A percentile compares a stretch with the other conserved stretches of the same genome.
Evolutionary conservation across 176 grass and related monocot genomes (phyloP).

Genomic region (Hordeum marinum): DNA sequence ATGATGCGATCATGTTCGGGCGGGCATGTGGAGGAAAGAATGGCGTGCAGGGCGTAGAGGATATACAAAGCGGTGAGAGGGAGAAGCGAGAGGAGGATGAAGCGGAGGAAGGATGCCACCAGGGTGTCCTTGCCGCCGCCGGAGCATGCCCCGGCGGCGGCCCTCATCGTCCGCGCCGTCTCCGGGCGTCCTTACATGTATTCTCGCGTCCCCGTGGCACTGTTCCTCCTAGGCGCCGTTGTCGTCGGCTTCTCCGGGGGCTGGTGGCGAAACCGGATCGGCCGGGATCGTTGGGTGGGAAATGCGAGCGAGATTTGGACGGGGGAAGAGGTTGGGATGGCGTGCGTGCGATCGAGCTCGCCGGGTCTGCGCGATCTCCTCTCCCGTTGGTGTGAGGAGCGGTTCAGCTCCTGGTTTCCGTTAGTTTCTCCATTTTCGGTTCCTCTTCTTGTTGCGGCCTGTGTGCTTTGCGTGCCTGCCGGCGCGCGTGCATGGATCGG

Average conservation of each 20-base stretch:
- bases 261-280: background rate
- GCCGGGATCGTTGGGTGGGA: background rate
- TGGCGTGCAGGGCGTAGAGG: slow-evolving; percentile 48
- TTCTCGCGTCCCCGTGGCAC: background rate
- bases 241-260: background rate
- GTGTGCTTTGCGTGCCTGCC: background rate
- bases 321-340: background rate
- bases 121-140: slow-evolving; percentile 34
- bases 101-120: slow-evolving; percentile 18
- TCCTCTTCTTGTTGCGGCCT: background rate
- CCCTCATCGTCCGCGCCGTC: slow-evolving; percentile 38
- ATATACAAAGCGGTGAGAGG: slow-evolving; percentile 39
- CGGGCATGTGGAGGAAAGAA: slow-evolving; percentile 26
- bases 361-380: slow-evolving; percentile 8
- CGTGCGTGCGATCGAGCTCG: background rate
- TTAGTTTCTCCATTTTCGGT: background rate
- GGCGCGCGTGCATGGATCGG: background rate
- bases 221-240: background rate
- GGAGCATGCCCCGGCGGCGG: slow-evolving; percentile 17
- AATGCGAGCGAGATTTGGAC: background rate
- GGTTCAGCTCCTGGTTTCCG: slow-evolving; percentile 18
- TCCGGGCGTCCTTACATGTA: background rate
- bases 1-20: background rate
- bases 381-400: slow-evolving; percentile 4
- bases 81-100: slow-evolving; percentile 14